Evolutionary conservation across 2,329 filamentous ascomycete genomes (phyloP).

Genomic region (Fusarium domesticum): DNA sequence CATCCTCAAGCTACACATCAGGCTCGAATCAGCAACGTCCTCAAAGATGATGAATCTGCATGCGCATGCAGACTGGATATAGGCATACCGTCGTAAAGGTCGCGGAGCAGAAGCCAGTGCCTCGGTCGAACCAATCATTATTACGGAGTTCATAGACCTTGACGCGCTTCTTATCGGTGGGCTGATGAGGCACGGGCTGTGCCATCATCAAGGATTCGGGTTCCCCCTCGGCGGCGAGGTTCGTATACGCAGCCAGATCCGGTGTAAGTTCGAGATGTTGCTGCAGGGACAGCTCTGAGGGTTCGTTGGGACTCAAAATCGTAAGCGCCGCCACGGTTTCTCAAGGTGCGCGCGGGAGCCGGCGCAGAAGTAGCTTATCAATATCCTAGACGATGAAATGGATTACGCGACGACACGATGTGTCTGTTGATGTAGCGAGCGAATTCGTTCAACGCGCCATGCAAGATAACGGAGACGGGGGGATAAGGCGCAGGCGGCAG

Average conservation of each 20-base stretch:
- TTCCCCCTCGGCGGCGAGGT: slow-evolving; percentile 51
- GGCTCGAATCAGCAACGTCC: slow-evolving; percentile 22
- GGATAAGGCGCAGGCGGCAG: slow-evolving; percentile 12
- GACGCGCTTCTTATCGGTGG: slow-evolving; percentile 72
- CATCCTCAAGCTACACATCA: slow-evolving; percentile 49
- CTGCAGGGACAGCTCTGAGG: slow-evolving; percentile 55
- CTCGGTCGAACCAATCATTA: slow-evolving; percentile 98
- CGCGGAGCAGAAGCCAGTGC: slow-evolving; percentile 91
- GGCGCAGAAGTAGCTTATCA: slow-evolving; percentile 25
- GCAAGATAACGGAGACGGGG: slow-evolving; percentile 21
- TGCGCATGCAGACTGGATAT: slow-evolving; percentile 9
- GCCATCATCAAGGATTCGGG: slow-evolving; percentile 66
- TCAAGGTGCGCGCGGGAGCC: slow-evolving; percentile 30
- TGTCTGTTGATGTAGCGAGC: slow-evolving; percentile 19
- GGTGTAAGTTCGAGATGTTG: slow-evolving; percentile 58
- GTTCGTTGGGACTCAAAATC: slow-evolving; percentile 50
- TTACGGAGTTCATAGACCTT: slow-evolving; percentile 99
- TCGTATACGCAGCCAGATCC: slow-evolving; percentile 49
- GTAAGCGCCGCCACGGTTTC: slow-evolving; percentile 57
- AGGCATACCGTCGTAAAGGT: slow-evolving; percentile 66
- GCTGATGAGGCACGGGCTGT: slow-evolving; percentile 67
- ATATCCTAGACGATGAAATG: slow-evolving; percentile 8
- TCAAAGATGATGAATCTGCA: slow-evolving; percentile 8
- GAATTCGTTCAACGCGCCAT: slow-evolving; percentile 34
- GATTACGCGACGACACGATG: slow-evolving; percentile 19